These are phyloP conservation scores for Clonostachys rhizophaga DNA, from an alignment of 2,329 filamentous ascomycete genomes.

Conservation along the genomic window DNA sequence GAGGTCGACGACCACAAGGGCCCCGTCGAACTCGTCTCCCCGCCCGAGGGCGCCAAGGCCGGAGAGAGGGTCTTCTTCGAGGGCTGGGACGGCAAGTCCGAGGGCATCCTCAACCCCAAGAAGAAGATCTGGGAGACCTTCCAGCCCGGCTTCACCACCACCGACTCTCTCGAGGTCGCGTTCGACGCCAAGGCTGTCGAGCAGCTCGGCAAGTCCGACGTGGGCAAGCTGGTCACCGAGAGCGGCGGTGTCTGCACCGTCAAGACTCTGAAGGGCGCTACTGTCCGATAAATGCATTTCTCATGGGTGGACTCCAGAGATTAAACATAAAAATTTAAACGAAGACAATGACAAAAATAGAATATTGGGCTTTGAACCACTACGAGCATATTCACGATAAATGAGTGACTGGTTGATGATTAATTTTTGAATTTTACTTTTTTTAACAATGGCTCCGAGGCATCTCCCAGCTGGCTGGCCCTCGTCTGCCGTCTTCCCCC, in stretches of 20 bases:
- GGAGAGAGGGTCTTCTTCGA: conserved; percentile 91
- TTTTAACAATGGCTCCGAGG: too few relatives aligned
- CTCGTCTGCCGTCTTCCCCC: too few relatives aligned
- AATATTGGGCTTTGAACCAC: too few relatives aligned
- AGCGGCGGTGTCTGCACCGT: conserved; percentile 80
- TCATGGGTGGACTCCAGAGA: too few relatives aligned
- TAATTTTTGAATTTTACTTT: too few relatives aligned
- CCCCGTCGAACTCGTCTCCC: conserved; percentile 86
- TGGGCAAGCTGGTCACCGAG: conserved; percentile 69
- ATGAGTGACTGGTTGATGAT: too few relatives aligned
- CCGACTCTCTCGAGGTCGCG: conserved; percentile 71
- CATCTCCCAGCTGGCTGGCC: too few relatives aligned
- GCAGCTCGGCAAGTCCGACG: conserved; percentile 66
- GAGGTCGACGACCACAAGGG: conserved; percentile 82
- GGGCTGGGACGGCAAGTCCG: conserved; percentile 89
- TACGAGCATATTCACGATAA: too few relatives aligned
- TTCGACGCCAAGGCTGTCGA: conserved; percentile 80
- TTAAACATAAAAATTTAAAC: too few relatives aligned
- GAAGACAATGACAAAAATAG: too few relatives aligned
- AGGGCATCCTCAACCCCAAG: conserved; percentile 94
- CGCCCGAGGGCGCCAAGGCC: conserved; percentile 72
- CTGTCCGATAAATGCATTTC: conserved; percentile 62
- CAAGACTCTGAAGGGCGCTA: conserved; percentile 71
- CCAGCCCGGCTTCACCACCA: conserved; percentile 94
- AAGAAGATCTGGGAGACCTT: conserved; percentile 99